Conservation (phyloP, 2,329 filamentous ascomycete species). For the Calycina herbarum region DNA sequence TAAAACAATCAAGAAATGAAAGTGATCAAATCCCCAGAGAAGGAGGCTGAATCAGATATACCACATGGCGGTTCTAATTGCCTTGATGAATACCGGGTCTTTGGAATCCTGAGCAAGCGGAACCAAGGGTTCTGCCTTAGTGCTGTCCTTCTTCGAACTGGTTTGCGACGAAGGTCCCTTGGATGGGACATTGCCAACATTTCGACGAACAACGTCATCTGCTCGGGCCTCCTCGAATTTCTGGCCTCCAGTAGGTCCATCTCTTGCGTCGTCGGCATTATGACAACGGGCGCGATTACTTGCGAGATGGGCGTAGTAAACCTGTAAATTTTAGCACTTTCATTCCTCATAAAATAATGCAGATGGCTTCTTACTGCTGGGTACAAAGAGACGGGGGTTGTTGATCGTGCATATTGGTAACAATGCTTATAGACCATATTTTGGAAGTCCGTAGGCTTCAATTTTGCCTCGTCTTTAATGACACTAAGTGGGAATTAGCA, state of each 20-base stretch:
- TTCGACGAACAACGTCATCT: slow-evolving; percentile 21
- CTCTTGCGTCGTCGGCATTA: slow-evolving; percentile 52
- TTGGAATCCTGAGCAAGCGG: slow-evolving; percentile 30
- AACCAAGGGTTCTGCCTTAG: slow-evolving; percentile 30
- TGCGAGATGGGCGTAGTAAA: slow-evolving; percentile 95
- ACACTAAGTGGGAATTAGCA: slow-evolving; percentile 44
- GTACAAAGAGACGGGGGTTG: slow-evolving; percentile 75
- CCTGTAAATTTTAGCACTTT: slow-evolving; percentile 62
- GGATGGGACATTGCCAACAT: slow-evolving; percentile 13
- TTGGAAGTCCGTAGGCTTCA: slow-evolving; percentile 69
- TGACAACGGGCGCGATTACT: slow-evolving; percentile 78
- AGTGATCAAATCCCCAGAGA: slow-evolving; percentile 16
- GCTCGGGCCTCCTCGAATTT: slow-evolving; percentile 40
- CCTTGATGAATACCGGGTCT: slow-evolving; percentile 12
- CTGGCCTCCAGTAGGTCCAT: slow-evolving; percentile 45
- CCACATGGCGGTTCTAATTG: slow-evolving; percentile 37
- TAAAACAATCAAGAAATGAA: slow-evolving; percentile 28
- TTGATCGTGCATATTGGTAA: slow-evolving; percentile 90
- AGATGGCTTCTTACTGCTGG: slow-evolving; percentile 9
- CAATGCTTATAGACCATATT: slow-evolving; percentile 92
- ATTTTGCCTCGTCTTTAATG: slow-evolving; percentile 75
- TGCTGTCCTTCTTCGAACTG: slow-evolving; percentile 17
- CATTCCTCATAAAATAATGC: slow-evolving; percentile 7
- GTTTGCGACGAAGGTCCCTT: slow-evolving; percentile 25
- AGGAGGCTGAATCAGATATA: slow-evolving; percentile 32